Conservation (phyloP, 441 rosid genomes). For the Euphorbia celastroides region DNA sequence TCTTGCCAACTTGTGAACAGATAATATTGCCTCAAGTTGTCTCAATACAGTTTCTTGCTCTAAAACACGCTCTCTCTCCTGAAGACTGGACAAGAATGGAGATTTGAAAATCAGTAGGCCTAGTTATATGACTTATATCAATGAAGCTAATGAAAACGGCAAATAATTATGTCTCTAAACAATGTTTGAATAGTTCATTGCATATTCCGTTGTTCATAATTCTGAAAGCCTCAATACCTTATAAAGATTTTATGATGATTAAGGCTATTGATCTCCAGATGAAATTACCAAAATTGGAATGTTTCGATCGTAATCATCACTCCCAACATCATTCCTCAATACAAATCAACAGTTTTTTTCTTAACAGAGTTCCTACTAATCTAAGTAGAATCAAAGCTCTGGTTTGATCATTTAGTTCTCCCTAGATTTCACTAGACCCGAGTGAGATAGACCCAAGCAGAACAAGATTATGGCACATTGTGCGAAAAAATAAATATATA, state of each 20-base stretch:
- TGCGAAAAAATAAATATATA: neutral
- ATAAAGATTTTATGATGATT: neutral
- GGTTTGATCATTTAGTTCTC: neutral
- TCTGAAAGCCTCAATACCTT: neutral
- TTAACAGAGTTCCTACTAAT: neutral
- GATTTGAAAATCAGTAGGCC: neutral
- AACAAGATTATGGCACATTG: neutral
- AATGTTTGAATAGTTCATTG: neutral
- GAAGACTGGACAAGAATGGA: slow-evolving; percentile 42
- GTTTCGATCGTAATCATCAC: neutral
- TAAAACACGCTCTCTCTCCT: slow-evolving; percentile 71
- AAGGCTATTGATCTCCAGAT: neutral
- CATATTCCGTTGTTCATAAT: neutral
- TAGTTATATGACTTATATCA: neutral
- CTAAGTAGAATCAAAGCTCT: neutral
- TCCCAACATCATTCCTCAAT: neutral
- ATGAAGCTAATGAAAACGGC: neutral
- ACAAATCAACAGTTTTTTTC: neutral
- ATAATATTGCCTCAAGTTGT: slow-evolving; percentile 89
- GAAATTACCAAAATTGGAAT: neutral
- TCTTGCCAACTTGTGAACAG: slow-evolving; percentile 64
- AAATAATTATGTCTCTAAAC: neutral
- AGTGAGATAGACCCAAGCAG: neutral
- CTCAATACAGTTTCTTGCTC: slow-evolving; percentile 89
- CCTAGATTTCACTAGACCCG: neutral